These are phyloP conservation scores for Phialemonium atrogriseum DNA, from an alignment of 2,329 filamentous ascomycete species.

Conservation along the genomic window DNA sequence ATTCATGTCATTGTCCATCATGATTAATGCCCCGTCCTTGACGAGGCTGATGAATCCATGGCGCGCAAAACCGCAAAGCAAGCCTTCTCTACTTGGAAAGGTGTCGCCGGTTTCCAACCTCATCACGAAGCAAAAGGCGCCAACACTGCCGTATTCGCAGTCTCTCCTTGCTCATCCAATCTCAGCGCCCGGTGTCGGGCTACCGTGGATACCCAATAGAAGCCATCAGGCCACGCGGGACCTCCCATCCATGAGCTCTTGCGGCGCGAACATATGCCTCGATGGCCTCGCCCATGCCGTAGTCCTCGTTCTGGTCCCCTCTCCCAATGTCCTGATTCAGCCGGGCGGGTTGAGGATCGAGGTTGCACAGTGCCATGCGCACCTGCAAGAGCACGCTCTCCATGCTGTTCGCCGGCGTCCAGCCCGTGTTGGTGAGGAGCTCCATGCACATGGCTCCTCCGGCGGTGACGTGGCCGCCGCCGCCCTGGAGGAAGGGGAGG, in stretches of 20 bases:
- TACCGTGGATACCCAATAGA: no score
- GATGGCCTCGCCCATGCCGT: slow-evolving; percentile 62
- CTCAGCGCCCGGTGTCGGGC: no score
- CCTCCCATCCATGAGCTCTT: slow-evolving; percentile 59
- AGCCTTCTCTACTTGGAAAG: no score
- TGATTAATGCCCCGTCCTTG: no score
- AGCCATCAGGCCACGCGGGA: slow-evolving; percentile 57
- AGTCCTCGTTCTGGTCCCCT: slow-evolving; percentile 34
- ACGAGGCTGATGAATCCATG: no score
- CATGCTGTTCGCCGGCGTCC: slow-evolving; percentile 64
- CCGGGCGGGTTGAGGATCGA: slow-evolving; percentile 65
- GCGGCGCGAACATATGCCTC: slow-evolving; percentile 67
- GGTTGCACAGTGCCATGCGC: slow-evolving; percentile 62
- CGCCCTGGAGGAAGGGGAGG: slow-evolving; percentile 59
- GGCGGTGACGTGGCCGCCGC: slow-evolving; percentile 76
- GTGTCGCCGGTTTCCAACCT: no score
- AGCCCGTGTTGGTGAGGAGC: slow-evolving; percentile 74
- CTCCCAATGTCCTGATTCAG: slow-evolving; percentile 32
- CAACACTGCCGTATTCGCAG: no score
- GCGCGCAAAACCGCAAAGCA: no score
- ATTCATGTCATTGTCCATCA: no score
- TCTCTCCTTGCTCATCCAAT: no score
- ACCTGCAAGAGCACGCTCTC: slow-evolving; percentile 78
- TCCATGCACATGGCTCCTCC: slow-evolving; percentile 83
- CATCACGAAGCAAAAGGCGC: no score